Conservation (phyloP, 108 stramenopile genomes). For the Cyclotella atomus region DNA sequence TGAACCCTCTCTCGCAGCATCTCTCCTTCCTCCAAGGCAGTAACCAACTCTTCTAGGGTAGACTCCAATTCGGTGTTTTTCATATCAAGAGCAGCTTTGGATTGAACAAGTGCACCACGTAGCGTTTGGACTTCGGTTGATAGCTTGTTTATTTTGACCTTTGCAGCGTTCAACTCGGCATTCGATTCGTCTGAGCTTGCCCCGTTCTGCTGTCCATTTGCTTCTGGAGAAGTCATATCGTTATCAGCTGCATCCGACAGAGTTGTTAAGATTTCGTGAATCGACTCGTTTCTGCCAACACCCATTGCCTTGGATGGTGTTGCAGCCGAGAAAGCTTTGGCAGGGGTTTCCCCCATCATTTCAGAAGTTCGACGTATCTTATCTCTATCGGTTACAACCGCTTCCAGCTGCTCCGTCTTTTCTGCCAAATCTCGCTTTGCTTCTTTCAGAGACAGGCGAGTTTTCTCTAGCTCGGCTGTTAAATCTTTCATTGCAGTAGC, state of each 20-base stretch:
- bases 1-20: conserved; percentile 21
- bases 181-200: background rate
- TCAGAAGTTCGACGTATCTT: background rate
- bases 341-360: conserved; percentile 29
- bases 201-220: background rate
- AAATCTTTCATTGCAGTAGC: conserved; percentile 17
- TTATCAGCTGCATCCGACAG: conserved; percentile 24
- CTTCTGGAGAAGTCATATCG: conserved; percentile 3
- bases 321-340: conserved; percentile 16
- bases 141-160: conserved; percentile 30
- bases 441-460: conserved; percentile 30
- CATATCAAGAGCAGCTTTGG: conserved; percentile 16
- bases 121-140: conserved; percentile 31
- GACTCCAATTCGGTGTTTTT: conserved; percentile 34
- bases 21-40: conserved; percentile 34
- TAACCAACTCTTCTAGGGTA: conserved; percentile 32
- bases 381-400: conserved; percentile 31
- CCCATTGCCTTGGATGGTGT: conserved; percentile 58
- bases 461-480: conserved; percentile 26
- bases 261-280: conserved; percentile 39
- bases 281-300: conserved; percentile 42
- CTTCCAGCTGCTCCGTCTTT: conserved; percentile 38
- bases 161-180: conserved; percentile 5
- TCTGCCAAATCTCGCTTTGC: conserved; percentile 28
- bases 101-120: conserved; percentile 22